These are phyloP conservation scores for Ascochyta rabiei DNA, from an alignment of 2,329 filamentous ascomycete species.

Conservation along the genomic window DNA sequence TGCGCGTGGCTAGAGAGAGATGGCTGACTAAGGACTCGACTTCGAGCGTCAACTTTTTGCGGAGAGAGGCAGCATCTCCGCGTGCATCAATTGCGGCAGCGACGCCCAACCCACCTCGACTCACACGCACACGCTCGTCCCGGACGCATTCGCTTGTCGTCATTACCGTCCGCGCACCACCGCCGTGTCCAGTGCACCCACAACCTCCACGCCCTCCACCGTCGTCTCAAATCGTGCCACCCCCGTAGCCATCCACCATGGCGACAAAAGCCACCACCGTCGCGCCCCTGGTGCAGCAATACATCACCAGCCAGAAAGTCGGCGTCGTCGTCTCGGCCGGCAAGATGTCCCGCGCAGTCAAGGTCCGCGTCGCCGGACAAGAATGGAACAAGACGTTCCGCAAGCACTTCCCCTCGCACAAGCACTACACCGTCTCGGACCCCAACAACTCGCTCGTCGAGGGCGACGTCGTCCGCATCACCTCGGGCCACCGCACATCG, in stretches of 20 bases:
- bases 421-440: constrained; percentile 76
- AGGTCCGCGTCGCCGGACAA: constrained; percentile 73
- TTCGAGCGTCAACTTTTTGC: constrained; percentile 35
- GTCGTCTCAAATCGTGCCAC: constrained; percentile 7
- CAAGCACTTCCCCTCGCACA: constrained; percentile 72
- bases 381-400: constrained; percentile 74
- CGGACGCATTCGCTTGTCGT: constrained; percentile 32
- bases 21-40: constrained; percentile 1
- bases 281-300: constrained; percentile 33
- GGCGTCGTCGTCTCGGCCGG: constrained; percentile 80
- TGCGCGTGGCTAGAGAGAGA: constrained; percentile 23
- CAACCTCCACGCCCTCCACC: constrained; percentile 17
- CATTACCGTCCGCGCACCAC: background rate
- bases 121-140: background rate
- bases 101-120: constrained; percentile 1
- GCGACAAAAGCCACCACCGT: constrained; percentile 27
- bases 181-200: constrained; percentile 16
- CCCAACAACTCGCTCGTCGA: constrained; percentile 73
- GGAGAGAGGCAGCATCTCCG: constrained; percentile 18
- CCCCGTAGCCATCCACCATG: constrained; percentile 23
- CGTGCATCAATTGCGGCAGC: constrained; percentile 11
- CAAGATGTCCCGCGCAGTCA: constrained; percentile 78
- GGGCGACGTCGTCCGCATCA: constrained; percentile 77
- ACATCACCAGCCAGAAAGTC: constrained; percentile 39
- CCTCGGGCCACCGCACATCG: constrained; percentile 68